Conservation (phyloP, 164 flowering plant species). For the Magnolia kwangsiensis region DNA sequence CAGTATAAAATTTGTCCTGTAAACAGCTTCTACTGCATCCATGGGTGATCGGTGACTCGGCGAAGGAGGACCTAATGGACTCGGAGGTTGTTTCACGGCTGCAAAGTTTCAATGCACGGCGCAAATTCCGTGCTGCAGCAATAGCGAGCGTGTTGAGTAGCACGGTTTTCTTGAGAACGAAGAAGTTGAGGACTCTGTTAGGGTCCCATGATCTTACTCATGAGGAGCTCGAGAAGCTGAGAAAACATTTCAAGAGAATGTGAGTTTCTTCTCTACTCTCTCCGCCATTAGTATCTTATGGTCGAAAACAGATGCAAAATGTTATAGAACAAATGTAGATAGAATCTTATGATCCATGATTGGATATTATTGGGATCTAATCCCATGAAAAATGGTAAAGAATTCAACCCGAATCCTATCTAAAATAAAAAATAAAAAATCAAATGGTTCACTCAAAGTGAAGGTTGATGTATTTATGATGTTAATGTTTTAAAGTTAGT, state of each 20-base stretch:
- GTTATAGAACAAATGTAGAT: not conserved
- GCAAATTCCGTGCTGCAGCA: conserved; percentile 77
- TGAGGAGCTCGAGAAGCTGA: conserved; percentile 59
- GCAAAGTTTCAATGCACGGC: conserved; percentile 68
- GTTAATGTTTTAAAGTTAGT: not conserved
- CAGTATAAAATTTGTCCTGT: not conserved
- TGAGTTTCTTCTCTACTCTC: conserved; percentile 21
- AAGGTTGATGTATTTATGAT: not conserved
- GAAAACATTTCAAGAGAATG: conserved; percentile 53
- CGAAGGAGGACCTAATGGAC: conserved; percentile 65
- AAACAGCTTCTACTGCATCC: conserved; percentile 62
- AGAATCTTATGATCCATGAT: not conserved
- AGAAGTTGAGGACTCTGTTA: conserved; percentile 51
- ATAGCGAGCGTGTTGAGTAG: conserved; percentile 65
- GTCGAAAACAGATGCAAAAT: not conserved
- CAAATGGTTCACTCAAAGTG: not conserved
- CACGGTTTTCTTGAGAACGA: conserved; percentile 58
- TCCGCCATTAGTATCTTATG: not conserved
- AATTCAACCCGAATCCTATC: not conserved
- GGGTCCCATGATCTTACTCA: conserved; percentile 60
- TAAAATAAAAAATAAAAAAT: not conserved
- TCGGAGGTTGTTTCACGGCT: conserved; percentile 67
- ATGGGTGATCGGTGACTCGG: conserved; percentile 69
- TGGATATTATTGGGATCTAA: not conserved
- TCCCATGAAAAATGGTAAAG: not conserved